Evolutionary conservation across 495 filamentous ascomycete genomes (phyloP), one percentile per base, ranked within the genome.

Genomic region (Cryomyces minteri): DNA sequence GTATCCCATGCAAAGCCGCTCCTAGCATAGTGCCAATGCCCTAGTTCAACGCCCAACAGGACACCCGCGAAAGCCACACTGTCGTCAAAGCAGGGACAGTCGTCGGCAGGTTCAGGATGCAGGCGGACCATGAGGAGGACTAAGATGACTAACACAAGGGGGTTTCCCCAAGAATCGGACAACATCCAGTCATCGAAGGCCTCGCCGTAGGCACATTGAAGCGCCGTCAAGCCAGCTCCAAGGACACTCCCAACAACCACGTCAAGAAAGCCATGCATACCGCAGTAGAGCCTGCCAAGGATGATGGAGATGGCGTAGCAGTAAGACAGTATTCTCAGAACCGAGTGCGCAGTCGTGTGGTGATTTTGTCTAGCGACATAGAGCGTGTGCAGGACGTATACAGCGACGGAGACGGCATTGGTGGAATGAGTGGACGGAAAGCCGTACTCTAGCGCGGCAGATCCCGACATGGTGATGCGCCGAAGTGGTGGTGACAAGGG

Each of bases 21-120:
- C 2, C 10, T 5, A 10, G 50, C 41, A 52, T 80, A 82, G 58
- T 83, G 84, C 87, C 86, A 96, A 11, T 72, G 78, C 4, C 82
- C 86, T 39, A 79, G 56, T 52, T 88, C 77, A 41, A 82, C 65
- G 0, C 90, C 90, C 43, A 94, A 78, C 46, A 84, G 70, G 31
- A 94, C 88, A 5, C 82, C 90, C 18, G 85, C 79, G 57, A 96
- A 98, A 6, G 88, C 76, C 33, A 98, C 84, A 52, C 82, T 88
- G 64, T 98, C 90, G 59, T 98, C 90, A 58, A 93, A 98, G 57
- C 90, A 98, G 11, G 90, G 90, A 54, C 90, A 98, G 58, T 94
- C 82, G 59, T 98, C 90, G 0, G 86, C 90, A 2, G 90, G 90
- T 52, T 98, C 90, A 2, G 90, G 90, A 60, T 98, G 88, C 14